phyloP scores from a whole-genome alignment of 768 basidiomycete genomes.

The Cubamyces lactineus region DNA sequence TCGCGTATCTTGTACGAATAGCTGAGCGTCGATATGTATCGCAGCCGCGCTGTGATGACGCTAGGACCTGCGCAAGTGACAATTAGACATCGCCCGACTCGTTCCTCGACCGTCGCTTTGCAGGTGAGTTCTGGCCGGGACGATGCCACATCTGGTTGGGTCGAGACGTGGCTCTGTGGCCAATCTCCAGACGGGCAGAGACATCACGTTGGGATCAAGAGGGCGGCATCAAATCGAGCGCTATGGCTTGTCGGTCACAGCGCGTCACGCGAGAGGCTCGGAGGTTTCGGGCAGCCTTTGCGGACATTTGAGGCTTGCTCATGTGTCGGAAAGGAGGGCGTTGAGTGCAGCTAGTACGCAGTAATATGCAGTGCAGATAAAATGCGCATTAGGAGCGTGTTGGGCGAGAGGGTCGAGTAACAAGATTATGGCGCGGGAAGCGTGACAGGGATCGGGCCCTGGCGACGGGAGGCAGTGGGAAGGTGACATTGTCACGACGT shows the following conservation, averaged over 20 bases:
- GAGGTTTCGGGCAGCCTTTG: not conserved
- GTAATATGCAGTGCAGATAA: not conserved
- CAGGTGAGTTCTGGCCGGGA: not conserved
- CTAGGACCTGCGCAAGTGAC: not conserved
- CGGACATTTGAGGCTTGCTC: not conserved
- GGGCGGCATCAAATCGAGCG: constrained; percentile 14
- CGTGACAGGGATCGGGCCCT: constrained; percentile 12
- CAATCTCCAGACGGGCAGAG: not conserved
- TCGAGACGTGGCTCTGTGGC: not conserved
- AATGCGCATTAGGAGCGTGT: not conserved
- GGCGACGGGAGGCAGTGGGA: constrained; percentile 25
- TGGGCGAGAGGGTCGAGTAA: not conserved
- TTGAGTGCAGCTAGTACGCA: too few relatives aligned
- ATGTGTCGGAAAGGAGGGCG: not conserved
- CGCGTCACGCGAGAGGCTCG: constrained; percentile 11
- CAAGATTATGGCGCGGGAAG: not conserved
- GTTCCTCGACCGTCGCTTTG: not conserved
- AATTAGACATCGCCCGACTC: not conserved
- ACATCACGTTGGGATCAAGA: constrained; percentile 19
- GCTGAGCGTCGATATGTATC: constrained; percentile 2
- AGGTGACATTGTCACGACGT: constrained; percentile 21
- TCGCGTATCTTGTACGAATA: constrained; percentile 9
- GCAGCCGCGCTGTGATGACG: not conserved
- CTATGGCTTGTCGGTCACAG: constrained; percentile 15
- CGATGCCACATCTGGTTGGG: not conserved